Percentiles rank a stretch among this genome's conserved stretches.
Conservation (phyloP, 2,329 filamentous ascomycete species). For the Amphichorda felina region DNA sequence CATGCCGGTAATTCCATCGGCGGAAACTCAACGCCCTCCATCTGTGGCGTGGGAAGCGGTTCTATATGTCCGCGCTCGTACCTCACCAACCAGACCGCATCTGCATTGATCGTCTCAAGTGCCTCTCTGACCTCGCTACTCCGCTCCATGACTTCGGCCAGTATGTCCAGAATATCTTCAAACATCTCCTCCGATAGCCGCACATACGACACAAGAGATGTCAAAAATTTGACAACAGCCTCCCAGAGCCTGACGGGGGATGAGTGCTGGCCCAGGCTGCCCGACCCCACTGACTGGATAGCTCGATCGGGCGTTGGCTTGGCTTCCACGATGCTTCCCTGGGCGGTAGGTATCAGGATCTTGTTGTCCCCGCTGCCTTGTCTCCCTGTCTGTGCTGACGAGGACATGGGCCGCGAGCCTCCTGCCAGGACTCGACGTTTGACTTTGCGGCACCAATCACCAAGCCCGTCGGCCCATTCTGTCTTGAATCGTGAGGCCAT, state of each 20-base stretch:
- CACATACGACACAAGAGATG: constrained; percentile 49
- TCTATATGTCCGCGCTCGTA: constrained; percentile 32
- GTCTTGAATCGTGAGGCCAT: constrained; percentile 62
- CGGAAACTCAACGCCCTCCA: constrained; percentile 29
- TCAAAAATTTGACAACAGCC: constrained; percentile 45
- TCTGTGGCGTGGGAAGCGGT: constrained; percentile 21
- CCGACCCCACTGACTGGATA: constrained; percentile 7
- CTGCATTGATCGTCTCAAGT: constrained; percentile 54
- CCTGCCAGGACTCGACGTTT: constrained; percentile 15
- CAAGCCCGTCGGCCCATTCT: constrained; percentile 52
- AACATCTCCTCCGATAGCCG: constrained; percentile 56
- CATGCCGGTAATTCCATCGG: background rate
- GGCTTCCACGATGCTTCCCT: constrained; percentile 10
- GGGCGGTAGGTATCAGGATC: constrained; percentile 20
- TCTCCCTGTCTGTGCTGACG: constrained; percentile 15
- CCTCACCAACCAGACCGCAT: constrained; percentile 64
- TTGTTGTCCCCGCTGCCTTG: constrained; percentile 2
- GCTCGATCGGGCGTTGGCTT: constrained; percentile 5
- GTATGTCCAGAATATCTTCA: constrained; percentile 55
- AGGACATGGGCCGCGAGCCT: background rate
- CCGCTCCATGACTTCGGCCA: constrained; percentile 36
- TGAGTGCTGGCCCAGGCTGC: constrained; percentile 44
- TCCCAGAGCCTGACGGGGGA: constrained; percentile 54
- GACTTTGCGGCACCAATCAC: constrained; percentile 31
- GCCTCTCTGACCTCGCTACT: constrained; percentile 38